Evolutionary conservation across 2,329 filamentous ascomycete genomes (phyloP), one percentile per base, ranked within the genome.

Genomic region (Escovopsis sp.): DNA sequence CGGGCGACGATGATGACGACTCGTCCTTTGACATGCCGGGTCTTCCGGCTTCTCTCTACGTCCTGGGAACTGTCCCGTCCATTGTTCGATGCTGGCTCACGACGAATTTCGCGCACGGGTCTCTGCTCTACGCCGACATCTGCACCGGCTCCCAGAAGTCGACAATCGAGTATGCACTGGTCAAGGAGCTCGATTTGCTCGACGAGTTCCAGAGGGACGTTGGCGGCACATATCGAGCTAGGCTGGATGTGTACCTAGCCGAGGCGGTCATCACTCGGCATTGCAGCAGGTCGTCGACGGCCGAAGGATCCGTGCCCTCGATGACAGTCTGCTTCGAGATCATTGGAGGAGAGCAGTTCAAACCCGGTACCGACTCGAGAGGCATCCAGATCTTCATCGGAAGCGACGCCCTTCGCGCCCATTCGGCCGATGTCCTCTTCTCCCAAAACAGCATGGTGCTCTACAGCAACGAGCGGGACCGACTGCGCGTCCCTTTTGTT

Each of bases 31-130:
- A 85, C 43, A 76, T 80, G 26, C 80, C 81, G 26, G 77, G 75
- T 36, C 82, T 89, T 36, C 85, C 88, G 15, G 85, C 87, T 33
- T 85, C 86, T 8, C 70, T 95, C 45, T 86, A 87, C 57, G 74
- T 94, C 41, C 69, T 95, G 12, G 87, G 89, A 11, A 82, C 88
- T 6, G 87, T 94, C 6, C 91, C 91, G 6, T 85, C 87, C 28
- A 94, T 98, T 50, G 85, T 96, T 44, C 82, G 91, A 47, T 98
- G 91, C 66, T 96, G 91, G 88, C 70, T 96, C 52, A 89, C 85
- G 26, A 82, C 80, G 33, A 81, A 85, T 54, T 96, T 94, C 63
- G 89, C 87, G 12, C 89, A 94, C 57, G 80, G 83, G 49, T 82
- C 86, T 9, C 72, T 96, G 12, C 69, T 95, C 5, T 96, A 96